Conservation (phyloP, 257 asterid species). For the Echium plantagineum region DNA sequence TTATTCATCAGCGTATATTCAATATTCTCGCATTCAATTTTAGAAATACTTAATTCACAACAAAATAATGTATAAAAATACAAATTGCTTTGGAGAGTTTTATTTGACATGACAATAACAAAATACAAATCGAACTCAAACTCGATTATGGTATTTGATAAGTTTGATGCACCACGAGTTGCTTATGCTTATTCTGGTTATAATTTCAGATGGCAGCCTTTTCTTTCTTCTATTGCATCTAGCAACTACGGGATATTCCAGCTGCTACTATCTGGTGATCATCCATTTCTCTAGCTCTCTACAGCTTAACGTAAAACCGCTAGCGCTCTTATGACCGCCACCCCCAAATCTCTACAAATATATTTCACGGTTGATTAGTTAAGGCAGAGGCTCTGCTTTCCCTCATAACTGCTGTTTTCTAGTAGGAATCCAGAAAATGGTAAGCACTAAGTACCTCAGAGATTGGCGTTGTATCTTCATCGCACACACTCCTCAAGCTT, state of each 20-base stretch:
- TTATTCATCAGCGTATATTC: no score
- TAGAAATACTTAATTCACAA: no score
- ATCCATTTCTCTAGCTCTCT: slow-evolving; percentile 57
- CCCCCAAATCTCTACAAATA: slow-evolving; percentile 58
- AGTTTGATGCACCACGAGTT: no score
- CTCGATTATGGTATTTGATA: no score
- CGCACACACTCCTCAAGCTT: slow-evolving; percentile 63
- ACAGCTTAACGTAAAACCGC: slow-evolving; percentile 53
- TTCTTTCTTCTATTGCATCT: background rate
- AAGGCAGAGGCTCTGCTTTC: slow-evolving; percentile 6
- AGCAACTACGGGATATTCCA: background rate
- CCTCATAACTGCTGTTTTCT: background rate
- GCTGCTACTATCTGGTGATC: slow-evolving; percentile 9
- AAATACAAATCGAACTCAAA: no score
- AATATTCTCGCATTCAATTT: no score
- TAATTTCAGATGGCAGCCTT: background rate
- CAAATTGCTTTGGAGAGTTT: no score
- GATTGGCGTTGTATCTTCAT: slow-evolving; percentile 73
- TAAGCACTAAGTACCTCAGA: slow-evolving; percentile 59
- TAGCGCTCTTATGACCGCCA: slow-evolving; percentile 78
- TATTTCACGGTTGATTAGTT: slow-evolving; percentile 10
- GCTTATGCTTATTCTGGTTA: background rate
- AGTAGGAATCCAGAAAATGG: background rate
- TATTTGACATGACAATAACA: no score
- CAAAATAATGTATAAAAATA: no score